Conservation (phyloP, 2,329 filamentous ascomycete species). For the Graphium sp. region DNA sequence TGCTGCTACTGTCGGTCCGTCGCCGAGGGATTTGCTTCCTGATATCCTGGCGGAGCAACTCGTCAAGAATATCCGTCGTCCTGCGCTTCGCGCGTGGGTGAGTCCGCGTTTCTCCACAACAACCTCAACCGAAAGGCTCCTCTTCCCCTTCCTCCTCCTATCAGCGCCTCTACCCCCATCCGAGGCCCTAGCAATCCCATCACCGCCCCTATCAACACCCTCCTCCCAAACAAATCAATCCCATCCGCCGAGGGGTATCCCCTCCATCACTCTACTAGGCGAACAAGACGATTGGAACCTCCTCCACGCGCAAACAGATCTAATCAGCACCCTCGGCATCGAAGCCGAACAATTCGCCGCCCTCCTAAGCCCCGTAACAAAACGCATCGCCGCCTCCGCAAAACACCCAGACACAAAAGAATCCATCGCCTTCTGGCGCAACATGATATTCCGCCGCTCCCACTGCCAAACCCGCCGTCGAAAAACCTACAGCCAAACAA, state of each 20-base stretch:
- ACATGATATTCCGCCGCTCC: conserved; percentile 4
- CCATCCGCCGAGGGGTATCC: no score
- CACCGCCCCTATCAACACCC: no score
- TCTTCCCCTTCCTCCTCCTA: no score
- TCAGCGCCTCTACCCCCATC: no score
- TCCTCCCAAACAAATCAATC: no score
- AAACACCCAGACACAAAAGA: conserved; percentile 10
- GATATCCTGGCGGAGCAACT: conserved; percentile 21
- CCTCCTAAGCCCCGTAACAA: conserved; percentile 19
- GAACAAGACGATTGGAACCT: conserved; percentile 24
- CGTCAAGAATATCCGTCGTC: conserved; percentile 20
- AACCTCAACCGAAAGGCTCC: no score
- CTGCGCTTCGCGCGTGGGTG: conserved; percentile 25
- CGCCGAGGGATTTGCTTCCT: conserved; percentile 9
- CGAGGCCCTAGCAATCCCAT: no score
- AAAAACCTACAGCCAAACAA: no score
- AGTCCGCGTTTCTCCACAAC: conserved; percentile 35
- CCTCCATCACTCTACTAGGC: conserved; percentile 32
- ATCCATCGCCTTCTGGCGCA: conserved; percentile 19
- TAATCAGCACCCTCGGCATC: conserved; percentile 16
- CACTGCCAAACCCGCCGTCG: no score
- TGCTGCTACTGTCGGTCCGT: no score
- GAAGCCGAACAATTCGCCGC: conserved; percentile 15
- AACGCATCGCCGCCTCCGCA: conserved; percentile 19
- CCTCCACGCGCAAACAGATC: conserved; percentile 15